Conservation (phyloP, 306 rosid species). For the Datisca glomerata region DNA sequence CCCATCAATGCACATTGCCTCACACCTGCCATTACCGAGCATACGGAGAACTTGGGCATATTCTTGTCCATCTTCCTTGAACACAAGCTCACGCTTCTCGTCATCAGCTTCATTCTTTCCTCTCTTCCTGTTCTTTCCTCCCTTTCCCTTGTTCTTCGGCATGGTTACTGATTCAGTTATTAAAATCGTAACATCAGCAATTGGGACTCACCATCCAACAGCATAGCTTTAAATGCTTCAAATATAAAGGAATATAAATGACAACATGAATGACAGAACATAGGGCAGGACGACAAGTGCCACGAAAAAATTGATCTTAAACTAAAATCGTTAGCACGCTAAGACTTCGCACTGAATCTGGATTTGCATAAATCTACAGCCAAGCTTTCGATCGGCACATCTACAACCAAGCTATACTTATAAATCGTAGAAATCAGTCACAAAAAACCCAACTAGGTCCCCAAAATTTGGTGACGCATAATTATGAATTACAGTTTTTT, state of each 20-base stretch:
- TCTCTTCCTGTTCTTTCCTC: conserved; percentile 19
- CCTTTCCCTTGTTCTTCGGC: conserved; percentile 20
- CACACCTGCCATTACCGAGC: conserved; percentile 12
- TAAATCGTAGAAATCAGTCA: no score
- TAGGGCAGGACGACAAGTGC: neutral
- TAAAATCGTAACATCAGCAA: neutral
- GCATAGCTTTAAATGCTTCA: no score
- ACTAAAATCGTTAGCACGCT: neutral
- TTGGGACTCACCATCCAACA: neutral
- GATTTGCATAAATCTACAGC: no score
- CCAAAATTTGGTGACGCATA: no score
- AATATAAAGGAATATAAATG: no score
- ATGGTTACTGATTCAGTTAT: conserved; percentile 2
- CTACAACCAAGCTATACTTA: no score
- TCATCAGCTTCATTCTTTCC: conserved; percentile 21
- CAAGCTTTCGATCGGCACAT: no score
- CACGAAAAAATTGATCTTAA: neutral
- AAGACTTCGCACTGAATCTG: neutral
- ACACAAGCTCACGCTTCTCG: conserved; percentile 18
- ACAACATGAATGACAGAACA: no score
- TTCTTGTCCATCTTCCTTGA: conserved; percentile 18
- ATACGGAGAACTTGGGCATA: conserved; percentile 15
- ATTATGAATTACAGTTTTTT: no score
- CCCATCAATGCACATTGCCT: conserved; percentile 15
- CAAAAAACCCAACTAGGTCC: no score